Conservation (phyloP, 2,329 filamentous ascomycete species). For the Arthrinium puccinioides region DNA sequence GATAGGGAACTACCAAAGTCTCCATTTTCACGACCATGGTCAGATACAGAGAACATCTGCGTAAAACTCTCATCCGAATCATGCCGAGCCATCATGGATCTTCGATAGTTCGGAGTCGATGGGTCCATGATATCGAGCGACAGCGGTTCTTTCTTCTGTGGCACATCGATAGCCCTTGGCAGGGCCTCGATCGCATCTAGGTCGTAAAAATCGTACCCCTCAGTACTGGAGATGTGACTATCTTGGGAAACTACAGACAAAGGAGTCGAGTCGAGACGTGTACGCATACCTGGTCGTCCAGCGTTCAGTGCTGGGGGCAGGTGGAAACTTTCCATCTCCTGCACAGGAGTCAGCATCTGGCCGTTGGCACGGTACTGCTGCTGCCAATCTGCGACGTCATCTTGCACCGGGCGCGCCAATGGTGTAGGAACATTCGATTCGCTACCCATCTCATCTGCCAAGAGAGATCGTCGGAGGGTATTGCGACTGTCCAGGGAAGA, state of each 20-base stretch:
- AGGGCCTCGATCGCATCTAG: constrained; percentile 38
- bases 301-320: constrained; percentile 40
- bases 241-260: constrained; percentile 44
- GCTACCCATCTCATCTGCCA: constrained; percentile 51
- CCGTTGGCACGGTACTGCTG: constrained; percentile 14
- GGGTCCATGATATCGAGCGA: constrained; percentile 26
- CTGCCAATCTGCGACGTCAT: constrained; percentile 20
- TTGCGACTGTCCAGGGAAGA: constrained; percentile 25
- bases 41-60: constrained; percentile 53
- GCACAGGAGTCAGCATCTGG: constrained; percentile 37
- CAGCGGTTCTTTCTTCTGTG: constrained; percentile 30
- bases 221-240: constrained; percentile 45
- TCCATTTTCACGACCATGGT: constrained; percentile 13
- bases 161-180: constrained; percentile 45
- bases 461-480: constrained; percentile 33
- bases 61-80: constrained; percentile 53
- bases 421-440: constrained; percentile 58
- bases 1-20: neutral
- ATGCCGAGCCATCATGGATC: constrained; percentile 30
- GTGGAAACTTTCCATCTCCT: constrained; percentile 42
- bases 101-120: constrained; percentile 21
- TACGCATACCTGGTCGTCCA: constrained; percentile 28
- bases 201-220: constrained; percentile 62
- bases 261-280: constrained; percentile 41
- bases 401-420: constrained; percentile 43